Percentiles rank a stretch among this genome's conserved stretches.
Conservation (phyloP, 345 rosid species). For the Alliaria petiolata region DNA sequence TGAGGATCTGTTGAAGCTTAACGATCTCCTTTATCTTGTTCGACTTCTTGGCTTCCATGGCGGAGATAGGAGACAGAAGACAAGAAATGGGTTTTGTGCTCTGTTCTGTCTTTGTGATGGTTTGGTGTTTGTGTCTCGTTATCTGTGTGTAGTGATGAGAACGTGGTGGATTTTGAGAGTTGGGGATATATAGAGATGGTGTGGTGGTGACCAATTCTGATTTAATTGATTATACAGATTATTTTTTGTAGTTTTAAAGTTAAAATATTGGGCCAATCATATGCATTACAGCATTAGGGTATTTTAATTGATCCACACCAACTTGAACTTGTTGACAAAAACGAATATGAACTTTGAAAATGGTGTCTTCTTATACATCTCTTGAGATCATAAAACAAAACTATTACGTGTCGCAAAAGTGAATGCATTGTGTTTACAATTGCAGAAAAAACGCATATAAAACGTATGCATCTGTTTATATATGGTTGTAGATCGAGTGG, state of each 20-base stretch:
- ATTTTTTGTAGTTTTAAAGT: neutral
- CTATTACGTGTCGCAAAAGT: neutral
- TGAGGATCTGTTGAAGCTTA: conserved; percentile 75
- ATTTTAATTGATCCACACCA: neutral
- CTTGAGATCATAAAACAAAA: neutral
- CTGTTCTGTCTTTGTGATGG: neutral
- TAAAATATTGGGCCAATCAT: conserved; percentile 1
- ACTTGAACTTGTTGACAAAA: neutral
- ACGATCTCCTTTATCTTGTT: conserved; percentile 90
- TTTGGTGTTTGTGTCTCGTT: neutral
- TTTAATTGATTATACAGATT: neutral
- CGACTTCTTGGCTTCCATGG: conserved; percentile 71
- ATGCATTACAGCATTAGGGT: neutral
- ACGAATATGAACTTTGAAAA: neutral
- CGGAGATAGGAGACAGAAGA: neutral
- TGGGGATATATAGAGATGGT: conserved; percentile 7
- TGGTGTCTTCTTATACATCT: neutral
- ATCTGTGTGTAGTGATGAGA: neutral
- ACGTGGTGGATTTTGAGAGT: neutral
- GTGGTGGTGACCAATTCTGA: neutral
- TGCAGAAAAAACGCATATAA: too few relatives aligned
- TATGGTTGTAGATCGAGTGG: too few relatives aligned
- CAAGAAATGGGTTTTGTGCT: neutral
- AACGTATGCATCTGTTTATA: too few relatives aligned
- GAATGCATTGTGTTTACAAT: neutral